These are phyloP conservation scores for Fusarium tanahbumbuense DNA, from an alignment of 2,329 filamentous ascomycete species.

Conservation along the genomic window DNA sequence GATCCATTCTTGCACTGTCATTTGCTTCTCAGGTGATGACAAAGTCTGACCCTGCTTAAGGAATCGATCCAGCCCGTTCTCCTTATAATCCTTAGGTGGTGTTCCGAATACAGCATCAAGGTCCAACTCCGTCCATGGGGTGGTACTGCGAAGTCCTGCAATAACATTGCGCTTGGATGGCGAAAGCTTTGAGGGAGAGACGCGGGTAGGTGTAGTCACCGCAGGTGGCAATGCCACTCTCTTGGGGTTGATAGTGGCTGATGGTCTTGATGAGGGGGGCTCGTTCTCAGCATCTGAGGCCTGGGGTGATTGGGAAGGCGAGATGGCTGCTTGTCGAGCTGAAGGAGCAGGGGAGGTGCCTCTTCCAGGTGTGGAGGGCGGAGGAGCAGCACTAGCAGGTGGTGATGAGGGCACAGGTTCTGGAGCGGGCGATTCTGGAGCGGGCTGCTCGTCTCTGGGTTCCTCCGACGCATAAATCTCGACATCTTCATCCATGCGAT, in stretches of 20 bases:
- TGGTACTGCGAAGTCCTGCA: conserved; percentile 65
- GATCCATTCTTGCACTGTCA: conserved; percentile 97
- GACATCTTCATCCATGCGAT: conserved; percentile 33
- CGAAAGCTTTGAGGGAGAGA: conserved; percentile 73
- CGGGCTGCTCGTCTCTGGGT: conserved; percentile 21
- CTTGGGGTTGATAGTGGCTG: conserved; percentile 59
- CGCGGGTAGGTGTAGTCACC: conserved; percentile 60
- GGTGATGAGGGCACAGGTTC: conserved; percentile 35
- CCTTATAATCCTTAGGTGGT: conserved; percentile 58
- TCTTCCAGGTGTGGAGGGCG: conserved; percentile 58
- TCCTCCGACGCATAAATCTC: conserved; percentile 29
- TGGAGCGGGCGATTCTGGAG: conserved; percentile 24
- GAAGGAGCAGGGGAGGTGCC: conserved; percentile 59
- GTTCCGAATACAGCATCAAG: conserved; percentile 76
- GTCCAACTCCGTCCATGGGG: conserved; percentile 79
- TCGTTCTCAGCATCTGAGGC: conserved; percentile 85
- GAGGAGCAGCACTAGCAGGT: conserved; percentile 30
- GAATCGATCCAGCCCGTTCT: conserved; percentile 63
- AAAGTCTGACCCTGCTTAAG: conserved; percentile 70
- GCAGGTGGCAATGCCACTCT: conserved; percentile 60
- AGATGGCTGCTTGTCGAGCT: conserved; percentile 65
- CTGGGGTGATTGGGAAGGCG: conserved; percentile 76
- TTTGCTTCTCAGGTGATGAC: conserved; percentile 80
- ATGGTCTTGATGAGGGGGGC: conserved; percentile 74
- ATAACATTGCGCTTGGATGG: conserved; percentile 72